Conservation (phyloP, 2,329 filamentous ascomycete genomes). For the Endoconidiophora polonica region DNA sequence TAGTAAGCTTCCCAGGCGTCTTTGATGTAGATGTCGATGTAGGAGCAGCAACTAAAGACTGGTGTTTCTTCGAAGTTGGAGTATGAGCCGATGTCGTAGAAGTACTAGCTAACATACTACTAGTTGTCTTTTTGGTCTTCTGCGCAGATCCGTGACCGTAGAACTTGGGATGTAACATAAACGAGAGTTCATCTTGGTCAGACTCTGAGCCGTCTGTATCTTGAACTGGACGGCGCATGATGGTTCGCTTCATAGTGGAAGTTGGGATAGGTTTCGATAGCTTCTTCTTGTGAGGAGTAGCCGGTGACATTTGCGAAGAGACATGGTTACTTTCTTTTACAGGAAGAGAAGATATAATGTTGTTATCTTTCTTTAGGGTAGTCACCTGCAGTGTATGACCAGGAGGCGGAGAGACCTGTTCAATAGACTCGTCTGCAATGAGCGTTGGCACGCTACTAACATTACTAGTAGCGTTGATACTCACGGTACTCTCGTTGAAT, state of each 20-base stretch:
- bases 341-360: not conserved
- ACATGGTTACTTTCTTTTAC: too few relatives aligned
- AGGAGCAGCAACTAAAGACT: not conserved
- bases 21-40: too few relatives aligned
- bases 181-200: slow-evolving; percentile 24
- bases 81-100: too few relatives aligned
- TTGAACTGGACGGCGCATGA: slow-evolving; percentile 16
- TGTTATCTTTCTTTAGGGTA: too few relatives aligned
- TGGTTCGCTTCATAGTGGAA: slow-evolving; percentile 18
- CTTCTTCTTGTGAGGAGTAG: slow-evolving; percentile 17
- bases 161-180: slow-evolving; percentile 17
- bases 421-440: not conserved
- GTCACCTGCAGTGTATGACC: too few relatives aligned
- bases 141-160: not conserved
- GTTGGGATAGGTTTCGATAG: slow-evolving; percentile 20
- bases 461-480: not conserved
- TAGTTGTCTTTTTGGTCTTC: too few relatives aligned
- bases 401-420: too few relatives aligned
- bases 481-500: too few relatives aligned
- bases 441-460: not conserved
- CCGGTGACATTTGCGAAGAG: too few relatives aligned
- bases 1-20: too few relatives aligned
- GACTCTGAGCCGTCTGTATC: slow-evolving; percentile 12
- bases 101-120: too few relatives aligned
- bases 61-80: too few relatives aligned